Conservation (phyloP, 805 yeast species). For the Myxozyma neglecta region DNA sequence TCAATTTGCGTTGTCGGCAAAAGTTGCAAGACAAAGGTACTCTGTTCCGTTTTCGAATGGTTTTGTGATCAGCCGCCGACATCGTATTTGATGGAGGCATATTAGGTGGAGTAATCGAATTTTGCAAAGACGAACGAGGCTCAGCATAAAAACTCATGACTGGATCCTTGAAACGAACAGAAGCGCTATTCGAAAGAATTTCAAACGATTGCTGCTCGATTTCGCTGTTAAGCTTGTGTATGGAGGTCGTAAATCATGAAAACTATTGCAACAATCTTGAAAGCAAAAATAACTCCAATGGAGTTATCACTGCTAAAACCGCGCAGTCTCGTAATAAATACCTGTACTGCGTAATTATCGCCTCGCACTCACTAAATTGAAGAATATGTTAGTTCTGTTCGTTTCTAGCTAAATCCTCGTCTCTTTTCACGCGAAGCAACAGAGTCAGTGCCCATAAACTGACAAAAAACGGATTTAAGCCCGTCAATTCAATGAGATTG, state of each 20-base stretch:
- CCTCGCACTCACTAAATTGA: too few species aligned
- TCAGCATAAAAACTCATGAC: slow-evolving; percentile 1
- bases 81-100: neutral
- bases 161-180: neutral
- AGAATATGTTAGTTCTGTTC: too few species aligned
- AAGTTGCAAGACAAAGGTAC: slow-evolving; percentile 39
- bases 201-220: neutral
- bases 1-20: slow-evolving; percentile 40
- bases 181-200: neutral
- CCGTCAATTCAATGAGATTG: too few species aligned
- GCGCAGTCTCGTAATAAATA: neutral
- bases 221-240: neutral
- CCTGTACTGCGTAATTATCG: too few species aligned
- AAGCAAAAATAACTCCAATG: neutral
- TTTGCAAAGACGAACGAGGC: neutral
- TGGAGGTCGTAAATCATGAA: neutral
- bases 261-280: neutral
- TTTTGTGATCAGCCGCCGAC: slow-evolving; percentile 24
- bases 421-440: too few species aligned
- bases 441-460: too few species aligned
- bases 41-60: slow-evolving; percentile 36
- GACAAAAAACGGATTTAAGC: too few species aligned
- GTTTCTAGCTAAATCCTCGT: too few species aligned
- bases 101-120: neutral
- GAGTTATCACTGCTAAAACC: neutral